These are phyloP conservation scores for Galerina marginata DNA, from an alignment of 768 basidiomycete genomes.

Conservation along the genomic window DNA sequence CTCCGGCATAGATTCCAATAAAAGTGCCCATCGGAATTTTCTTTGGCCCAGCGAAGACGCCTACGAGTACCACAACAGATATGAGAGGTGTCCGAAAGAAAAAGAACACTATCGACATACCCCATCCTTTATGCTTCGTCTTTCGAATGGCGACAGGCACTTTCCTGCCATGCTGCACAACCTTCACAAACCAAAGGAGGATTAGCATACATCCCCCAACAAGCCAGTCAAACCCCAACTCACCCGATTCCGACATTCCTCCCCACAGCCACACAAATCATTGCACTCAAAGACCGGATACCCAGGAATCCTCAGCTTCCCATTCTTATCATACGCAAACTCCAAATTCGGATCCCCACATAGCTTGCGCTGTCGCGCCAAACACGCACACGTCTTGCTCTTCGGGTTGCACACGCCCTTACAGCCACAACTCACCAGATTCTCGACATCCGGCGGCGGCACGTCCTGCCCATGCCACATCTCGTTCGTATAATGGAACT, in stretches of 20 bases:
- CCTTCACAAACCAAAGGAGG: constrained; percentile 45
- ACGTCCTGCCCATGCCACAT: constrained; percentile 78
- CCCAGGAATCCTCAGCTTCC: constrained; percentile 51
- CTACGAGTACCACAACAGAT: constrained; percentile 38
- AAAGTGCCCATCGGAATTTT: constrained; percentile 74
- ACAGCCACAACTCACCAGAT: constrained; percentile 75
- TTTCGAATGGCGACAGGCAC: constrained; percentile 66
- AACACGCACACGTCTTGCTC: constrained; percentile 74
- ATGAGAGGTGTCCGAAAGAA: background rate
- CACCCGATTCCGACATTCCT: constrained; percentile 84
- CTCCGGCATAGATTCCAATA: constrained; percentile 86
- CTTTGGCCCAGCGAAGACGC: constrained; percentile 70
- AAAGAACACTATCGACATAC: constrained; percentile 43
- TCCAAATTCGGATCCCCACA: constrained; percentile 42
- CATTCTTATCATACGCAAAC: constrained; percentile 73
- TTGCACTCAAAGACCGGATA: constrained; percentile 89
- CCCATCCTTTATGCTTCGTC: constrained; percentile 86
- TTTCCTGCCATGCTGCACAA: constrained; percentile 82
- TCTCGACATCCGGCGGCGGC: constrained; percentile 62
- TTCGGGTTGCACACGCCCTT: constrained; percentile 76
- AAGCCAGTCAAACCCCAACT: background rate
- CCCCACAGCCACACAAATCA: constrained; percentile 77
- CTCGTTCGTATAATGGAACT: constrained; percentile 86
- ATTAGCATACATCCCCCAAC: background rate
- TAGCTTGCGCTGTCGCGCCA: constrained; percentile 56